Conservation (phyloP, 805 yeast genomes). For the Candida suzukii region DNA sequence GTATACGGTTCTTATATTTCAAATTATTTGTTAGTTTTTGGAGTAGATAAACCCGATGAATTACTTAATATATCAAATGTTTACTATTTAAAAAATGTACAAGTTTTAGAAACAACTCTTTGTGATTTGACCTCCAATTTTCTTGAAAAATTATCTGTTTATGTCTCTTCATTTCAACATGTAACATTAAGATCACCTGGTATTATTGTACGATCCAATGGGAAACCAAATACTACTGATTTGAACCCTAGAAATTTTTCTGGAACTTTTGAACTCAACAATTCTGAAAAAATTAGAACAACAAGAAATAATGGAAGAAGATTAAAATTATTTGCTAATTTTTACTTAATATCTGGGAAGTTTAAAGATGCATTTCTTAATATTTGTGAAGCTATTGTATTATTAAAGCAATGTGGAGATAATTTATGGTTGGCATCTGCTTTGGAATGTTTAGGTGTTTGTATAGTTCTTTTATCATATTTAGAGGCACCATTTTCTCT, state of each 20-base stretch:
- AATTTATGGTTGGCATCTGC: slow-evolving; percentile 85
- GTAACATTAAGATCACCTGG: slow-evolving; percentile 83
- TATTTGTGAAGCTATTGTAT: slow-evolving; percentile 64
- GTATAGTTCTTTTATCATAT: slow-evolving; percentile 52
- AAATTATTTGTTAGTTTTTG: slow-evolving; percentile 50
- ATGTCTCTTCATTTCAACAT: slow-evolving; percentile 68
- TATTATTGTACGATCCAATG: slow-evolving; percentile 28
- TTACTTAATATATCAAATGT: slow-evolving; percentile 7
- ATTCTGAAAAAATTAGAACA: slow-evolving; percentile 26
- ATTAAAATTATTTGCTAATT: slow-evolving; percentile 65
- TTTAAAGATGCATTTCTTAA: slow-evolving; percentile 61
- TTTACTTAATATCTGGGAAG: slow-evolving; percentile 76
- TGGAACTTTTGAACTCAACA: slow-evolving; percentile 22
- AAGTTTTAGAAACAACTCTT: slow-evolving; percentile 51
- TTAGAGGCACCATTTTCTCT: slow-evolving; percentile 45
- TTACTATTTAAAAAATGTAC: slow-evolving; percentile 10
- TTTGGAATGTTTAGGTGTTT: slow-evolving; percentile 71
- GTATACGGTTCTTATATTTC: slow-evolving; percentile 45
- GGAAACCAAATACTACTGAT: slow-evolving; percentile 19
- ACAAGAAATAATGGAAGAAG: slow-evolving; percentile 64
- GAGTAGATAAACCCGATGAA: slow-evolving; percentile 25
- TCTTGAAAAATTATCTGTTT: slow-evolving; percentile 54
- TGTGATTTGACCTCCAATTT: slow-evolving; percentile 68
- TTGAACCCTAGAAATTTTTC: slow-evolving; percentile 17
- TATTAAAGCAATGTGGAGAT: slow-evolving; percentile 60